These are phyloP conservation scores for Zizania palustris DNA, from an alignment of 202 grass and related monocot species.

Conservation along the genomic window DNA sequence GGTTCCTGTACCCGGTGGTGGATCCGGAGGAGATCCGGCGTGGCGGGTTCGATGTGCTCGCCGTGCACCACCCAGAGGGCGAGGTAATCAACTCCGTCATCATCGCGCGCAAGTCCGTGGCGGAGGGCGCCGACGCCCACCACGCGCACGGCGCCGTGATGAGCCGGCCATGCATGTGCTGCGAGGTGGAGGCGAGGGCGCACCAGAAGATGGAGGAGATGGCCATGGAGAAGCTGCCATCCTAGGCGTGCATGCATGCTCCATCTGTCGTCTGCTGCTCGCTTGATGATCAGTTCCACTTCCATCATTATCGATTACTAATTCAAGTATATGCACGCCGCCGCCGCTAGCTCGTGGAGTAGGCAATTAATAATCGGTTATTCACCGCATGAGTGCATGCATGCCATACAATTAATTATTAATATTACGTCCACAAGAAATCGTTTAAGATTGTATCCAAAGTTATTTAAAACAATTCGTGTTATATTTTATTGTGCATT, in stretches of 20 bases:
- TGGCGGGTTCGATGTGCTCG: conserved; percentile 68
- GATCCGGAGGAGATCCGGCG: conserved; percentile 62
- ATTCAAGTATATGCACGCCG: no score
- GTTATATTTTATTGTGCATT: no score
- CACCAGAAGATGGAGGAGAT: conserved; percentile 78
- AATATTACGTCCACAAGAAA: no score
- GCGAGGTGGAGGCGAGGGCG: conserved; percentile 68
- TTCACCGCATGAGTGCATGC: no score
- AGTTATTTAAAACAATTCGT: no score
- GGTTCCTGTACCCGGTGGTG: conserved; percentile 88
- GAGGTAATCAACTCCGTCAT: conserved; percentile 98
- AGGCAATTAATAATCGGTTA: no score
- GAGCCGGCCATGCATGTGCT: conserved; percentile 64
- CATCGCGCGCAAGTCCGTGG: conserved; percentile 66
- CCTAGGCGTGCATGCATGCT: conserved; percentile 22
- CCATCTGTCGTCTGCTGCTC: no score
- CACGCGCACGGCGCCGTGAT: conserved; percentile 29
- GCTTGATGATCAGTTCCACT: no score
- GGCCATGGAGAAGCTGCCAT: conserved; percentile 64
- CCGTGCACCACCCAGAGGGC: conserved; percentile 80
- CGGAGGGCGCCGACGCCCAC: not conserved
- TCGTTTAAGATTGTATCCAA: no score
- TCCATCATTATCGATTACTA: no score
- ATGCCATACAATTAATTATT: no score
- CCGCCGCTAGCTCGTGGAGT: no score